phyloP scores from a whole-genome alignment of 371 early-diverging fungal species.

The Rhizopus sp. region DNA sequence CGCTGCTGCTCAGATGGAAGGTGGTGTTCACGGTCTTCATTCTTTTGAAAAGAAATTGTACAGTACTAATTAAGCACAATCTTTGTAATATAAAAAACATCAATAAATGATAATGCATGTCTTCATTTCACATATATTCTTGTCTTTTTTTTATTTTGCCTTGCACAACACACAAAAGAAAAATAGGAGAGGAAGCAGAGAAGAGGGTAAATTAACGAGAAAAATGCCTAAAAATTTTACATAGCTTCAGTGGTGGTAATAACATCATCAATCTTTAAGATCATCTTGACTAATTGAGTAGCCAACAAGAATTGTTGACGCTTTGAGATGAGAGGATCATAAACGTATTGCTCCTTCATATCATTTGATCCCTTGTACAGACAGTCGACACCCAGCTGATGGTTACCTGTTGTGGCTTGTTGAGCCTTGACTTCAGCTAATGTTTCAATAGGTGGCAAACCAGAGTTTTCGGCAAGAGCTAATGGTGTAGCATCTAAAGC shows the following conservation, averaged over 20 bases:
- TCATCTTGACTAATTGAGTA: constrained; percentile 99
- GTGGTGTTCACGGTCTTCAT: constrained; percentile 94
- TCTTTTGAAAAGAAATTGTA: constrained; percentile 87
- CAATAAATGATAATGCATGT: too few relatives aligned
- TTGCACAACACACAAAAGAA: too few relatives aligned
- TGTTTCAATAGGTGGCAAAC: constrained; percentile 95
- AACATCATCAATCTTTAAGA: constrained; percentile 96
- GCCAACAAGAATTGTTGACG: constrained; percentile 96
- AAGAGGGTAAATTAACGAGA: background rate
- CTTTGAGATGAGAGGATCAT: constrained; percentile 99
- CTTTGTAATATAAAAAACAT: too few relatives aligned
- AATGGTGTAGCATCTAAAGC: constrained; percentile 98
- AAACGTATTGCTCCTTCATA: constrained; percentile 97
- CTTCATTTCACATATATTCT: too few relatives aligned
- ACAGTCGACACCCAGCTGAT: constrained; percentile 96
- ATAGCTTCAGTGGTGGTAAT: constrained; percentile 53
- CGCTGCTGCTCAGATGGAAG: constrained; percentile 94
- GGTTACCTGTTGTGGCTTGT: constrained; percentile 87
- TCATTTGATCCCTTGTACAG: constrained; percentile 89
- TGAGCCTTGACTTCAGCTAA: constrained; percentile 92
- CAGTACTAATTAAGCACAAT: constrained; percentile 1
- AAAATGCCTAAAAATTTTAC: background rate
- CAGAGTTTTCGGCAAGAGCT: constrained; percentile 97
- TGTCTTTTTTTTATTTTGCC: too few relatives aligned
- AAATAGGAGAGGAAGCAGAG: too few relatives aligned